Evolutionary conservation across 768 basidiomycete species (phyloP).

Genomic region (Mrakia frigida): DNA sequence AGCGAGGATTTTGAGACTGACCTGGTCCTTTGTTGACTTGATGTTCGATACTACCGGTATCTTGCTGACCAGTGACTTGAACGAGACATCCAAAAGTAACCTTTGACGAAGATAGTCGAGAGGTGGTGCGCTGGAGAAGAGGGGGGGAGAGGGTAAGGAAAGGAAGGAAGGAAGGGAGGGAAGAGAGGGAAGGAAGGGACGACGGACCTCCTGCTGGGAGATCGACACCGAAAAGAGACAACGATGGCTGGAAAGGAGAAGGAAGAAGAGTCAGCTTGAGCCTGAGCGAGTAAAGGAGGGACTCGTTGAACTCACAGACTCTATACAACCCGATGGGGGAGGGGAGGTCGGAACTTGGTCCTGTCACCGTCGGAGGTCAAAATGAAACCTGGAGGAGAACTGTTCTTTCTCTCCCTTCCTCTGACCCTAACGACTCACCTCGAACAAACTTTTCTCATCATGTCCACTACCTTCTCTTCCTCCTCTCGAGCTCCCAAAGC

Average conservation of each 20-base stretch:
- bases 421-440: not conserved
- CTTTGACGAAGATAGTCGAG: not conserved
- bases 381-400: not conserved
- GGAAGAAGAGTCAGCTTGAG: not conserved
- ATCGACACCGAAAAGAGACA: not conserved
- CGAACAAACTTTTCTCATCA: not conserved
- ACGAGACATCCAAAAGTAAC: not conserved
- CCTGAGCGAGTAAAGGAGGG: not conserved
- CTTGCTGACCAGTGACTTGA: not conserved
- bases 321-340: not conserved
- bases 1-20: not conserved
- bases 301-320: not conserved
- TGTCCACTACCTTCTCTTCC: not conserved
- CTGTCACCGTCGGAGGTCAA: too few species aligned
- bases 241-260: not conserved
- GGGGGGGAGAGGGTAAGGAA: not conserved
- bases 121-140: not conserved
- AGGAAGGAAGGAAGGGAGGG: not conserved
- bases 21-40: not conserved
- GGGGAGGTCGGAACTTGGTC: not conserved
- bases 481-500: not conserved
- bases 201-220: not conserved
- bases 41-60: not conserved
- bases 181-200: not conserved
- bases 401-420: not conserved